These are phyloP conservation scores for Fusarium denticulatum DNA, from an alignment of 2,329 filamentous ascomycete species.

Conservation along the genomic window DNA sequence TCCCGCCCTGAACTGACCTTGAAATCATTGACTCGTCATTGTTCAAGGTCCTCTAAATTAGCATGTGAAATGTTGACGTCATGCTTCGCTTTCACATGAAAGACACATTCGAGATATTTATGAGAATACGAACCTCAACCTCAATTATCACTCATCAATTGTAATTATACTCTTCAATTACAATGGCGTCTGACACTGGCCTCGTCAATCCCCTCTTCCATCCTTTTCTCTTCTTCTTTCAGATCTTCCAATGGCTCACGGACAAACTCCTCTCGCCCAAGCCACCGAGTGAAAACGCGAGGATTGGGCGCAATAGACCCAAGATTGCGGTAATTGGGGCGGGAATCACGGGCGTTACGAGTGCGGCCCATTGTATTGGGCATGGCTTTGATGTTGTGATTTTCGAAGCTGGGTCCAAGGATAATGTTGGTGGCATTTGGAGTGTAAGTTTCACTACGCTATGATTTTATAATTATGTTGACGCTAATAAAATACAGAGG, in stretches of 20 bases:
- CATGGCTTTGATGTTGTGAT: constrained; percentile 86
- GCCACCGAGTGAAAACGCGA: constrained; percentile 68
- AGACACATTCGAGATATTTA: background rate
- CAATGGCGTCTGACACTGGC: constrained; percentile 46
- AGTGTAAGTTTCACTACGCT: constrained; percentile 61
- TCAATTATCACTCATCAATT: background rate
- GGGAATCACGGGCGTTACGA: constrained; percentile 78
- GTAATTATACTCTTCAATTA: background rate
- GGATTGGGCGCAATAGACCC: constrained; percentile 63
- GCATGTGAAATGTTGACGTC: constrained; percentile 44
- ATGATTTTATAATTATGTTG: background rate
- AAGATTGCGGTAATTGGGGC: constrained; percentile 76
- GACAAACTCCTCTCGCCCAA: constrained; percentile 73
- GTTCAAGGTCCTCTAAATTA: background rate
- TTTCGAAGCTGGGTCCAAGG: constrained; percentile 76
- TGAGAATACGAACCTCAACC: background rate
- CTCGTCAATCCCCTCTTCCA: constrained; percentile 57
- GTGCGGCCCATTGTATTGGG: constrained; percentile 83
- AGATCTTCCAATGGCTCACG: constrained; percentile 71
- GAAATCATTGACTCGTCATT: constrained; percentile 35
- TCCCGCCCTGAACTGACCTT: background rate
- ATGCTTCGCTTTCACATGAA: constrained; percentile 37
- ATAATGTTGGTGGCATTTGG: constrained; percentile 82
- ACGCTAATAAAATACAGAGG: constrained; percentile 55
- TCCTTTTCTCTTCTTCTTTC: constrained; percentile 70